phyloP scores from a whole-genome alignment of 2,329 filamentous ascomycete genomes.

The Acrocalymma vagum region DNA sequence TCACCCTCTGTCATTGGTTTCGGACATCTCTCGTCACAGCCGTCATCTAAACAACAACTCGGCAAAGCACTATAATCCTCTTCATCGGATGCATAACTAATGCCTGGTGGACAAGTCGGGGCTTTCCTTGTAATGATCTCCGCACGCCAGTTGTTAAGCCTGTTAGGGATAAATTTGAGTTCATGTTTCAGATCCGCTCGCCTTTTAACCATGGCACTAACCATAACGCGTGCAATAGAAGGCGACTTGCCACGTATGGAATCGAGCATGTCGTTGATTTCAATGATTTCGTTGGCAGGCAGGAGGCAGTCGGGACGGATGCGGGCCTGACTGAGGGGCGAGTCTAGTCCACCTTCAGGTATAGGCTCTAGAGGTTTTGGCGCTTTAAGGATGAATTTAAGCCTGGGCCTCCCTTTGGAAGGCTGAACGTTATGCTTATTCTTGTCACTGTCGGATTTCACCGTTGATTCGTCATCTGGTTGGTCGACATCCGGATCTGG shows the following conservation, averaged over 20 bases:
- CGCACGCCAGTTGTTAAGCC: conserved; percentile 4
- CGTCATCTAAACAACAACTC: background rate
- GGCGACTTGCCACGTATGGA: conserved; percentile 6
- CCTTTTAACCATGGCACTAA: too few relatives aligned
- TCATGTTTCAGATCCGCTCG: background rate
- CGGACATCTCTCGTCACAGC: conserved; percentile 3
- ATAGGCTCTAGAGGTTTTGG: background rate
- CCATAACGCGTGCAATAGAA: too few relatives aligned
- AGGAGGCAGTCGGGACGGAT: conserved; percentile 15
- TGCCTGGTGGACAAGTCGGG: background rate
- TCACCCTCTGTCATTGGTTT: too few relatives aligned
- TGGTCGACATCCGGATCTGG: background rate
- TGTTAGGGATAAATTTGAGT: conserved; percentile 9
- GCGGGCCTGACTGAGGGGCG: too few relatives aligned
- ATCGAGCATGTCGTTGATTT: conserved; percentile 20
- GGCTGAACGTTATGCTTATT: background rate
- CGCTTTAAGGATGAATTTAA: conserved; percentile 5
- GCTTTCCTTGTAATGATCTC: background rate
- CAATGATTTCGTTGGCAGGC: conserved; percentile 6
- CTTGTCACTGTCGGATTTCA: background rate
- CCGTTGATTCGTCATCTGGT: background rate
- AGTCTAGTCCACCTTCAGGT: conserved; percentile 2
- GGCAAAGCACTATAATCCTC: background rate
- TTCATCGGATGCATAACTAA: background rate
- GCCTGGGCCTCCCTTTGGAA: background rate